These are phyloP conservation scores for Alternaria tenuissima DNA, from an alignment of 2,329 filamentous ascomycete species.

Conservation along the genomic window DNA sequence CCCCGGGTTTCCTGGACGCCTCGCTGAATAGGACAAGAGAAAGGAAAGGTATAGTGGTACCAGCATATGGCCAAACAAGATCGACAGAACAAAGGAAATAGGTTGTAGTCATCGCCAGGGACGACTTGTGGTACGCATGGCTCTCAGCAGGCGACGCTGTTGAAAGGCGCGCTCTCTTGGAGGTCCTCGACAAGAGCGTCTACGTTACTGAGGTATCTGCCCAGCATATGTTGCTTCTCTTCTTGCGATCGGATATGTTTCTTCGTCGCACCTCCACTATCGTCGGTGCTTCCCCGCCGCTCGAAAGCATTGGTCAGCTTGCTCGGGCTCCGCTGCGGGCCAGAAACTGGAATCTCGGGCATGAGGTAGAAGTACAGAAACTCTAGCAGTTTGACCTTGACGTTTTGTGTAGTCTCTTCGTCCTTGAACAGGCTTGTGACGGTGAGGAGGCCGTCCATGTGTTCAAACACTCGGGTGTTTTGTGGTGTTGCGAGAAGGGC, in stretches of 20 bases:
- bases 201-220: slow-evolving; percentile 77
- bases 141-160: slow-evolving; percentile 40
- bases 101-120: neutral
- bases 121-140: neutral
- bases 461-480: slow-evolving; percentile 92
- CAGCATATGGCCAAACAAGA: slow-evolving; percentile 21
- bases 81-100: slow-evolving; percentile 22
- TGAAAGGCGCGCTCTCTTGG: slow-evolving; percentile 73
- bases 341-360: slow-evolving; percentile 74
- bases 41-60: slow-evolving; percentile 22
- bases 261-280: slow-evolving; percentile 35
- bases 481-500: slow-evolving; percentile 84
- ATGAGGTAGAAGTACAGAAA: slow-evolving; percentile 99
- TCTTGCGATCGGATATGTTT: slow-evolving; percentile 68
- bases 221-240: slow-evolving; percentile 82
- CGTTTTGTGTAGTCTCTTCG: slow-evolving; percentile 81
- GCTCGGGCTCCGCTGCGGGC: slow-evolving; percentile 44
- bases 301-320: slow-evolving; percentile 46
- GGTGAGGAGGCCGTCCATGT: slow-evolving; percentile 87
- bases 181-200: slow-evolving; percentile 86
- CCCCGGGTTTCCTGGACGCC: slow-evolving; percentile 34
- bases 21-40: slow-evolving; percentile 28
- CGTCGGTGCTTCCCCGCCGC: slow-evolving; percentile 42
- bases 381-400: slow-evolving; percentile 95
- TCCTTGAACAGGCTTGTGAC: slow-evolving; percentile 94